Conservation (phyloP, 129 eudicot species). For the Logfia minima region DNA sequence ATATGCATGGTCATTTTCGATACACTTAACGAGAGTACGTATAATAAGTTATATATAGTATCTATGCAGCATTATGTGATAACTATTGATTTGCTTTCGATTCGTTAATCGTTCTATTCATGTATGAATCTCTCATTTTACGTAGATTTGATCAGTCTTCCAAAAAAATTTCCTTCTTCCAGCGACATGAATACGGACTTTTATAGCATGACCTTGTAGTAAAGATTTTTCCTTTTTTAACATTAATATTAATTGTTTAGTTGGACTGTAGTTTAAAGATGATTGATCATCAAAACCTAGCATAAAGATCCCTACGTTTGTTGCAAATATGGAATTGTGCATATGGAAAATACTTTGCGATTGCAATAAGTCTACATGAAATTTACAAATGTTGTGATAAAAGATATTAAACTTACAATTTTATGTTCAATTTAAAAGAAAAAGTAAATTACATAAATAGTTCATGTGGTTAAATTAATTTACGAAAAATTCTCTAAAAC, state of each 20-base stretch:
- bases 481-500: too few relatives aligned
- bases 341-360: neutral
- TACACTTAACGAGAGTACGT: constrained; percentile 13
- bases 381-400: too few relatives aligned
- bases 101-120: constrained; percentile 2
- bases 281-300: neutral
- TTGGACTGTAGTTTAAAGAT: neutral
- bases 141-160: constrained; percentile 30
- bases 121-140: constrained; percentile 15
- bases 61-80: constrained; percentile 11
- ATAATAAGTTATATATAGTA: constrained; percentile 27
- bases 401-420: too few relatives aligned
- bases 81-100: constrained; percentile 21
- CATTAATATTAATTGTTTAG: neutral
- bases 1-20: constrained; percentile 34
- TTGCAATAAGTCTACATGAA: too few relatives aligned
- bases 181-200: constrained; percentile 16
- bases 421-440: too few relatives aligned
- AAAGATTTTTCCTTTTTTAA: constrained; percentile 7
- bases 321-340: neutral
- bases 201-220: neutral
- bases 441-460: too few relatives aligned
- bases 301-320: neutral
- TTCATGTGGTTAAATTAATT: too few relatives aligned
- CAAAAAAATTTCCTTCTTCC: constrained; percentile 27